These are phyloP conservation scores for Podila clonocystis DNA, from an alignment of 192 early-diverging fungal genomes.

Conservation along the genomic window DNA sequence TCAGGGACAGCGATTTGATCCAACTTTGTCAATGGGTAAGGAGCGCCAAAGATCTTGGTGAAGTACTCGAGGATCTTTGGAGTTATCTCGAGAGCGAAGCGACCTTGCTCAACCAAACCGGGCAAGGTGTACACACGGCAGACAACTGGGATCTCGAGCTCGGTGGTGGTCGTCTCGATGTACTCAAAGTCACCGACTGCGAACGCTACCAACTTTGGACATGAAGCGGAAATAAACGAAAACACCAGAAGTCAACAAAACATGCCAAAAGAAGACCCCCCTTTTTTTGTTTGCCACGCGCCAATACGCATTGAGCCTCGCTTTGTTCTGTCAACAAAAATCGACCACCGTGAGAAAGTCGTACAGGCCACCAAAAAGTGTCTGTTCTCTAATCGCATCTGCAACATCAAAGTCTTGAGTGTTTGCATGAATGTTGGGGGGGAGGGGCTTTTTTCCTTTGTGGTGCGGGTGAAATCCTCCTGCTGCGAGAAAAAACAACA, in stretches of 20 bases:
- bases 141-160: conserved; percentile 29
- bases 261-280: too few species aligned
- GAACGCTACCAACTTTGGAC: conserved; percentile 68
- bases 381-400: too few species aligned
- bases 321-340: too few species aligned
- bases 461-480: too few species aligned
- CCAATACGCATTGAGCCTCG: too few species aligned
- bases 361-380: too few species aligned
- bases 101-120: conserved; percentile 68
- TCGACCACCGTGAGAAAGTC: too few species aligned
- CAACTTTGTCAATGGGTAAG: conserved; percentile 81
- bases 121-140: conserved; percentile 78
- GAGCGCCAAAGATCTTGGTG: conserved; percentile 72
- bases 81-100: conserved; percentile 77
- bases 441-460: background rate
- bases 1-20: conserved; percentile 83
- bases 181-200: conserved; percentile 83
- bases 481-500: background rate
- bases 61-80: conserved; percentile 75
- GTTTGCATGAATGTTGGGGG: too few species aligned
- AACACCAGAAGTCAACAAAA: background rate
- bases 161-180: conserved; percentile 67
- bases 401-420: too few species aligned
- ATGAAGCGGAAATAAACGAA: background rate
- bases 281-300: too few species aligned